Base-by-base conservation (phyloP, 176 grass and related monocot species). In the Phoenix roebelenii region DNA sequence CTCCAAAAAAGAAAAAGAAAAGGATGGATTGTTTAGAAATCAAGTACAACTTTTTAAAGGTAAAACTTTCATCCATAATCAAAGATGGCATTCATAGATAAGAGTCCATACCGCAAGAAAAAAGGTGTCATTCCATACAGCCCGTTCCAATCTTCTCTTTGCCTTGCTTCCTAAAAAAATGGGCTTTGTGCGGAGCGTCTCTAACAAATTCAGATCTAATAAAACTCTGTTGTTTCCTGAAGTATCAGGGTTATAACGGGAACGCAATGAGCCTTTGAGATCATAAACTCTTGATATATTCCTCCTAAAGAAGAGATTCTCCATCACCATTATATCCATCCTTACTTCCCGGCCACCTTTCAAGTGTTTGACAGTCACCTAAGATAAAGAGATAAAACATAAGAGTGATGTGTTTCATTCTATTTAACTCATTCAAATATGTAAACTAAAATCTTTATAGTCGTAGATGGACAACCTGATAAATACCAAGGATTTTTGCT, bases 271-370 rank as follows among this genome's bases (percentile, higher is more conserved):
- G 50, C 92, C 92, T 63, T 96, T 96, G 25, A 96, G 74, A 82
- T 96, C 92, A 90, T 96, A 90, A 59, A 90, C 55, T 68, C 72
- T 78, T 10, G 92, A 87, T 82, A 96, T 75, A 53, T 66, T 73
- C 71, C 70, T 76, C 57, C 78, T 80, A 72, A 82, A 96, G 65
- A 87, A 85, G 57, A 96, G 61, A 56, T 96, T 96, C 80, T 96
- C 91, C 86, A 90, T 96, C 44, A 90, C 80, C 86, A 96, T 90
- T 16, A 96, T 49, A 79, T 96, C 83, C 74, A 95, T 90, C 67
- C 87, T 96, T 30, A 71, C 63, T 67, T 90, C 91, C 51, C 83
- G 69, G 18, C 92, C 85, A 58, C 82, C 83, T 90, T 79, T 96
- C 26, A 75, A 70, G 55, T 72, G 79, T 68, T 87, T 90, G 23